A percentile compares a stretch with the other conserved stretches of the same genome.
phyloP scores from a whole-genome alignment of 139 green algal genomes.

The Penium margaritaceum region DNA sequence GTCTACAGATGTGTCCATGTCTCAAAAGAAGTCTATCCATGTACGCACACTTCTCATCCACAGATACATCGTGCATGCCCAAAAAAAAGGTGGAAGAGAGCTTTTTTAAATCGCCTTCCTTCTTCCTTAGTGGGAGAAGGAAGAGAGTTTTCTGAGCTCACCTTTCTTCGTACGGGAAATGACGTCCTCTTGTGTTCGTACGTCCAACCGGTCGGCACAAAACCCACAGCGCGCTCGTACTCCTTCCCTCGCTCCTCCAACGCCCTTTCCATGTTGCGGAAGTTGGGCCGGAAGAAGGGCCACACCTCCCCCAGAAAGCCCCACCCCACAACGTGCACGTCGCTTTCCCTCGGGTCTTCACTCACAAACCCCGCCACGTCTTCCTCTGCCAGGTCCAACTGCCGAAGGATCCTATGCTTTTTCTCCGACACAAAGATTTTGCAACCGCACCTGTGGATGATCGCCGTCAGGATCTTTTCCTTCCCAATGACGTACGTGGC shows the following conservation, averaged over 20 bases:
- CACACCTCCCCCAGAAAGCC: conserved; percentile 48
- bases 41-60: too few relatives aligned
- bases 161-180: conserved; percentile 26
- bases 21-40: too few relatives aligned
- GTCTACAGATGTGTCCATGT: too few relatives aligned
- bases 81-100: too few relatives aligned
- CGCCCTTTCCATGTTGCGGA: conserved; percentile 46
- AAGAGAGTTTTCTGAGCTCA: too few relatives aligned
- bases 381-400: conserved; percentile 15
- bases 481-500: conserved; percentile 49
- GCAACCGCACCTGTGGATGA: conserved; percentile 27
- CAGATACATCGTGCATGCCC: too few relatives aligned
- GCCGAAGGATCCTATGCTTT: conserved; percentile 33
- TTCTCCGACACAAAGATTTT: conserved; percentile 24
- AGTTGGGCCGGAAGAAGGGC: conserved; percentile 90
- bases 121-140: too few relatives aligned
- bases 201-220: conserved; percentile 82
- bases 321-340: conserved; percentile 46
- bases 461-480: conserved; percentile 38
- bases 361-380: conserved; percentile 29
- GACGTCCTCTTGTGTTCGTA: conserved; percentile 62
- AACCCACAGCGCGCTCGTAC: conserved; percentile 65
- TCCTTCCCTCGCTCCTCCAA: background rate
- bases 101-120: too few relatives aligned
- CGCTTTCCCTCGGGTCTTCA: conserved; percentile 20